These are phyloP conservation scores for Apiotrichum mycotoxinovorans DNA, from an alignment of 1,284 basidiomycete species.

Conservation along the genomic window DNA sequence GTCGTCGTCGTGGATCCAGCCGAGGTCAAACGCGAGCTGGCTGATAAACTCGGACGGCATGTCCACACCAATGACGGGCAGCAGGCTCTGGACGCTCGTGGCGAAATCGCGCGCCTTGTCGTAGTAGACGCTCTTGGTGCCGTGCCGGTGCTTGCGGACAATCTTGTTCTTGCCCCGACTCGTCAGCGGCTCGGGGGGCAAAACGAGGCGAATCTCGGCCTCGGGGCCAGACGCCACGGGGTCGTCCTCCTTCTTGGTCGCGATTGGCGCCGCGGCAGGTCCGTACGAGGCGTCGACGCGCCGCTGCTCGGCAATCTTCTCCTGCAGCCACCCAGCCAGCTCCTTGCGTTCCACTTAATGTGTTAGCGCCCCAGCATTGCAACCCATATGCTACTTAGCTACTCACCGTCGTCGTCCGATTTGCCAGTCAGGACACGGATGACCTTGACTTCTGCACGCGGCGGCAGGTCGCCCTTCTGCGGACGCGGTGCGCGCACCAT, in stretches of 20 bases:
- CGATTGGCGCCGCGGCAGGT: conserved; percentile 28
- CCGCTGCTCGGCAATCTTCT: conserved; percentile 45
- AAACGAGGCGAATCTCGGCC: conserved; percentile 42
- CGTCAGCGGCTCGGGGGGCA: conserved; percentile 42
- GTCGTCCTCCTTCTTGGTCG: conserved; percentile 14
- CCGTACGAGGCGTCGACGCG: conserved; percentile 42
- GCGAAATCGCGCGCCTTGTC: conserved; percentile 46
- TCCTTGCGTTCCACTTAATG: conserved; percentile 43
- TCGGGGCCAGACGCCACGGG: conserved; percentile 10
- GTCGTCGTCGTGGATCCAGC: conserved; percentile 46
- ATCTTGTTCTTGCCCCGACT: conserved; percentile 34
- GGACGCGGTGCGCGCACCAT: conserved; percentile 37
- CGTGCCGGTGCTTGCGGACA: conserved; percentile 42
- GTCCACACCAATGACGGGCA: conserved; percentile 46
- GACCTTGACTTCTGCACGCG: conserved; percentile 43
- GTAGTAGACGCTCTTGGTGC: conserved; percentile 46
- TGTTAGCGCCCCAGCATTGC: not conserved
- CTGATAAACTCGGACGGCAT: conserved; percentile 32
- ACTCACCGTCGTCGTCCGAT: conserved; percentile 45
- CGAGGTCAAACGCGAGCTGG: conserved; percentile 34
- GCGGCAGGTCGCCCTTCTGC: not conserved
- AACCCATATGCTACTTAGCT: too few species aligned
- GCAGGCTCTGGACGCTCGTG: conserved; percentile 27
- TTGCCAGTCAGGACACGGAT: conserved; percentile 15
- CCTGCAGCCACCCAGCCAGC: conserved; percentile 39